phyloP scores from a whole-genome alignment of 495 filamentous ascomycete genomes.

The Trichoderma gamsii region DNA sequence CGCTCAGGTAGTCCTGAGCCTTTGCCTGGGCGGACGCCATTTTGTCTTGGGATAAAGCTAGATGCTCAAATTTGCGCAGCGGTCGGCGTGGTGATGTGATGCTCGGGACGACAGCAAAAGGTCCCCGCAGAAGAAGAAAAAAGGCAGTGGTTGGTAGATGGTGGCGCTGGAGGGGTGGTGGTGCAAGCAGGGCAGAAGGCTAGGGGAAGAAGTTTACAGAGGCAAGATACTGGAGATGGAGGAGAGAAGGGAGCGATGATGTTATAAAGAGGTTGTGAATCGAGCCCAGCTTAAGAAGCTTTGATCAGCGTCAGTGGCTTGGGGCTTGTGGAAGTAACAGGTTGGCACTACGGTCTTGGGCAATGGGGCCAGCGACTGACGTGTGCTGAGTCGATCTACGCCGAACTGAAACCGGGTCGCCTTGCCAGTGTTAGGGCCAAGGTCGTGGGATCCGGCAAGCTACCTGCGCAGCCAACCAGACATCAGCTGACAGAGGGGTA shows the following conservation, averaged over 20 bases:
- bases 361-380: neutral
- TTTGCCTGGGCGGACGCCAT: constrained; percentile 81
- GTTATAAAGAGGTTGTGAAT: constrained; percentile 13
- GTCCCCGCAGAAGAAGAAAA: neutral
- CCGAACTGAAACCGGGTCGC: constrained; percentile 1
- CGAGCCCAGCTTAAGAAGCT: constrained; percentile 9
- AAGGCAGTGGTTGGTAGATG: neutral
- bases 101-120: neutral
- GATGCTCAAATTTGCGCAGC: constrained; percentile 1
- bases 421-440: neutral
- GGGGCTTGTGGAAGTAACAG: constrained; percentile 11
- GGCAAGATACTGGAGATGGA: neutral
- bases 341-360: constrained; percentile 7
- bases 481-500: neutral
- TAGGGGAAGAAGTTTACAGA: constrained; percentile 1
- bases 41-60: constrained; percentile 25
- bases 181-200: neutral
- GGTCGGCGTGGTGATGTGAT: neutral
- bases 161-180: neutral
- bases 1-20: constrained; percentile 77
- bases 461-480: neutral
- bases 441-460: neutral
- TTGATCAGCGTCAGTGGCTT: constrained; percentile 14
- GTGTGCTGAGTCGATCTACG: constrained; percentile 6
- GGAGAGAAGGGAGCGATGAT: neutral